phyloP scores from a whole-genome alignment of 2,329 filamentous ascomycete genomes.

The Biscogniauxia sp. region DNA sequence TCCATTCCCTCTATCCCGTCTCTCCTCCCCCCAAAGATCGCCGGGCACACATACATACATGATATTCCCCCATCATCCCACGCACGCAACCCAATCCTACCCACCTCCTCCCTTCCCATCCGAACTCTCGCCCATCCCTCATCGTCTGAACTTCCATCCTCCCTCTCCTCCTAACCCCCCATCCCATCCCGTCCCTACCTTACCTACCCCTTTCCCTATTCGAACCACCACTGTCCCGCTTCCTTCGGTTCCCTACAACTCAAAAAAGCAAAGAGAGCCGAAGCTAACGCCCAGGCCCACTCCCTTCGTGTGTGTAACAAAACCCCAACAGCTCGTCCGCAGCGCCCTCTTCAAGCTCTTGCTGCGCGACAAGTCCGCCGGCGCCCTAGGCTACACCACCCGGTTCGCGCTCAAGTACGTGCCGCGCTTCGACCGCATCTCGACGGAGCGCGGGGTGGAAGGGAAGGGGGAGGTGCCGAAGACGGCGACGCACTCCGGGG shows the following conservation, averaged over 20 bases:
- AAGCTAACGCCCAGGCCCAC: slow-evolving; percentile 1
- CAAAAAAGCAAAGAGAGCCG: neutral
- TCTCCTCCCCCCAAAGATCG: neutral
- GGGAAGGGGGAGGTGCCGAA: slow-evolving; percentile 12
- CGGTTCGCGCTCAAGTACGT: slow-evolving; percentile 71
- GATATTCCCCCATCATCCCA: neutral
- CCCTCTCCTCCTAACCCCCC: no score
- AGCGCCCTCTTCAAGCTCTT: slow-evolving; percentile 59
- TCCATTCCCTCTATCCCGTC: neutral
- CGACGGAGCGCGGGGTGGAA: slow-evolving; percentile 32
- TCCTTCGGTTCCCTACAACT: neutral
- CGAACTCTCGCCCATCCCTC: no score
- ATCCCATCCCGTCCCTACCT: neutral
- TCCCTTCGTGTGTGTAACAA: slow-evolving; percentile 3
- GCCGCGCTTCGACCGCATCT: slow-evolving; percentile 43
- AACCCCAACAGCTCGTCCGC: slow-evolving; percentile 40
- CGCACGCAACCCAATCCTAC: neutral
- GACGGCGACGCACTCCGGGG: slow-evolving; percentile 17
- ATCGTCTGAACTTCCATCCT: no score
- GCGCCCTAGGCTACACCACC: slow-evolving; percentile 61
- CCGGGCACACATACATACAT: neutral
- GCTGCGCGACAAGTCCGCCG: slow-evolving; percentile 56
- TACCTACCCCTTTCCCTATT: neutral
- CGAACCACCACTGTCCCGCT: no score
- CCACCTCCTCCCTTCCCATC: no score